Evolutionary conservation across 306 rosid genomes (phyloP).

Genomic region (Trichosanthes cucumerina): DNA sequence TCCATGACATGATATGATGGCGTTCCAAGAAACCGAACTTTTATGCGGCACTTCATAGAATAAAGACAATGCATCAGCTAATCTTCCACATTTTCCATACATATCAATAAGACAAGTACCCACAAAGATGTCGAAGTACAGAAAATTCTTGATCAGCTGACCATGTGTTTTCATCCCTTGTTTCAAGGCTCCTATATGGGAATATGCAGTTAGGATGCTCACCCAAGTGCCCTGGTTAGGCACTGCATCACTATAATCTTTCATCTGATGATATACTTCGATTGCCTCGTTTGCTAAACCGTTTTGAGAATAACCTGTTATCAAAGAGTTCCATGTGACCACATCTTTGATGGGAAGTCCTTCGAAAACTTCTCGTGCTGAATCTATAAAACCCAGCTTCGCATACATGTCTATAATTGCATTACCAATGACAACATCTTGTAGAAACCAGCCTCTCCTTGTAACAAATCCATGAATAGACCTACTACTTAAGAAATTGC

Average conservation of each 20-base stretch:
- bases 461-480: slow-evolving; percentile 32
- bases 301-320: slow-evolving; percentile 42
- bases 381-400: slow-evolving; percentile 29
- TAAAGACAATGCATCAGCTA: slow-evolving; percentile 33
- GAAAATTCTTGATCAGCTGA: slow-evolving; percentile 26
- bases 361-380: slow-evolving; percentile 25
- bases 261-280: slow-evolving; percentile 27
- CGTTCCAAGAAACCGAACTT: slow-evolving; percentile 32
- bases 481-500: slow-evolving; percentile 19
- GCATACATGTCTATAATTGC: slow-evolving; percentile 48
- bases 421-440: slow-evolving; percentile 32
- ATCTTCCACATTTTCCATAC: slow-evolving; percentile 47
- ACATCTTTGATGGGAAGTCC: slow-evolving; percentile 29
- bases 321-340: slow-evolving; percentile 38
- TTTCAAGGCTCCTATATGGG: slow-evolving; percentile 33
- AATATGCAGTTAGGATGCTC: slow-evolving; percentile 32
- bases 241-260: slow-evolving; percentile 15
- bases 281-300: slow-evolving; percentile 40
- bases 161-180: slow-evolving; percentile 46
- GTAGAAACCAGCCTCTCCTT: slow-evolving; percentile 28
- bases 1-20: slow-evolving; percentile 39
- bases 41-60: slow-evolving; percentile 26
- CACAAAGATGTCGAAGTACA: slow-evolving; percentile 31
- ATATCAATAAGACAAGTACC: slow-evolving; percentile 40
- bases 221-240: slow-evolving; percentile 47